Conservation (phyloP, 2,329 filamentous ascomycete species). For the Alternaria burnsii region DNA sequence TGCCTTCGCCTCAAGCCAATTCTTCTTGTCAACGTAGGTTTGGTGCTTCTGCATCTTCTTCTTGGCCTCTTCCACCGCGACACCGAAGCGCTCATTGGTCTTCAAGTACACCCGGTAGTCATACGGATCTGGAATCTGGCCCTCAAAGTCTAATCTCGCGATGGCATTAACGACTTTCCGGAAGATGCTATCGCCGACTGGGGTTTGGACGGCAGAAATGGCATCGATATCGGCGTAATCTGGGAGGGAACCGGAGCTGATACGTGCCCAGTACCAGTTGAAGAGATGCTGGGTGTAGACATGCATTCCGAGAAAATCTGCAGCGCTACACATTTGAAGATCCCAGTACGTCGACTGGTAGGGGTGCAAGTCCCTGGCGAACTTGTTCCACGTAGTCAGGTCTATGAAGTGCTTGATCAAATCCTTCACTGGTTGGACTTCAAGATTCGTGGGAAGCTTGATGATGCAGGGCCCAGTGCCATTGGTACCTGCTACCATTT, state of each 20-base stretch:
- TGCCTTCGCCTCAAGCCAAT: not conserved
- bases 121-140: not conserved
- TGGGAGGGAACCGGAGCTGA: not conserved
- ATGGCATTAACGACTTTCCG: not conserved
- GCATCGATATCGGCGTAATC: not conserved
- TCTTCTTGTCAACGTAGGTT: not conserved
- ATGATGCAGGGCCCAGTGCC: not conserved
- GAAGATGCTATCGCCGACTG: not conserved
- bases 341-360: not conserved
- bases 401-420: not conserved
- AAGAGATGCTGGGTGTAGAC: slow-evolving; percentile 7
- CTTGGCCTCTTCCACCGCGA: not conserved
- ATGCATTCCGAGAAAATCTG: slow-evolving; percentile 6
- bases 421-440: not conserved
- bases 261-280: slow-evolving; percentile 8
- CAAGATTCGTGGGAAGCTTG: not conserved
- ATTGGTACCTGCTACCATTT: not conserved
- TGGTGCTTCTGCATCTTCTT: not conserved
- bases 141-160: not conserved
- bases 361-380: not conserved
- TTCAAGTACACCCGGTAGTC: not conserved
- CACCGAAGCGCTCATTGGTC: slow-evolving; percentile 4
- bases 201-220: not conserved
- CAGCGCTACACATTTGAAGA: slow-evolving; percentile 4
- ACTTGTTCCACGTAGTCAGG: not conserved